Evolutionary conservation across 2,329 filamentous ascomycete genomes (phyloP).

Genomic region (Talaromyces sp.): DNA sequence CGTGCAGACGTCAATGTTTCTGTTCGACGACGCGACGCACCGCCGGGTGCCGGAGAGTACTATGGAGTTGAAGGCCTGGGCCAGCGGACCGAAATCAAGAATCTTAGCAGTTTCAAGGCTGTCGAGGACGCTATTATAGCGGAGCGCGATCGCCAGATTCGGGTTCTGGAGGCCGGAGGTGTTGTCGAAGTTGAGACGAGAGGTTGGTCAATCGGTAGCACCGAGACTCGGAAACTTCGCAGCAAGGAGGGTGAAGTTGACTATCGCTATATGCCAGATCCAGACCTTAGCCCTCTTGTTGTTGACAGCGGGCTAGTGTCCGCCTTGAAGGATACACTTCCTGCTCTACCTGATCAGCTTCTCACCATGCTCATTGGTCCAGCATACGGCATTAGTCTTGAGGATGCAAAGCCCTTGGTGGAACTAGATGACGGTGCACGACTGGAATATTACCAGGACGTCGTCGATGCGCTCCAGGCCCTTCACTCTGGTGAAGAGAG

Average conservation of each 20-base stretch:
- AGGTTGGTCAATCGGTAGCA: conserved; percentile 84
- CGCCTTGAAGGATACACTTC: conserved; percentile 61
- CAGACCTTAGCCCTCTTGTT: conserved; percentile 76
- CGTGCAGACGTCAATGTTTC: conserved; percentile 96
- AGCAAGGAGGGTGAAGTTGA: conserved; percentile 97
- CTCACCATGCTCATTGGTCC: conserved; percentile 58
- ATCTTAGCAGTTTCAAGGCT: conserved; percentile 88
- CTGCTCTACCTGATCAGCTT: conserved; percentile 68
- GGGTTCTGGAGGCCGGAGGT: conserved; percentile 71
- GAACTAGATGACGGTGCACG: conserved; percentile 73
- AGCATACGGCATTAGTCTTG: conserved; percentile 67
- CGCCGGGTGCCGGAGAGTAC: conserved; percentile 48
- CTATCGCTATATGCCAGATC: conserved; percentile 97
- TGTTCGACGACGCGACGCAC: conserved; percentile 60
- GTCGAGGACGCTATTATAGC: conserved; percentile 92
- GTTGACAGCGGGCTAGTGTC: conserved; percentile 68
- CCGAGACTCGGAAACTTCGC: conserved; percentile 74
- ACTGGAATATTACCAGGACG: conserved; percentile 68
- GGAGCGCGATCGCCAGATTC: conserved; percentile 85
- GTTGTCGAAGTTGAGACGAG: conserved; percentile 79
- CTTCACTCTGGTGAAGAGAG: conserved; percentile 24
- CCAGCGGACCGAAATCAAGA: conserved; percentile 95
- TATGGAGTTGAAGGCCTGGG: conserved; percentile 64
- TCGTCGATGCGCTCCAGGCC: conserved; percentile 37
- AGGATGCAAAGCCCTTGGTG: conserved; percentile 79